Conservation (phyloP, 306 rosid species). For the Quercus robur region DNA sequence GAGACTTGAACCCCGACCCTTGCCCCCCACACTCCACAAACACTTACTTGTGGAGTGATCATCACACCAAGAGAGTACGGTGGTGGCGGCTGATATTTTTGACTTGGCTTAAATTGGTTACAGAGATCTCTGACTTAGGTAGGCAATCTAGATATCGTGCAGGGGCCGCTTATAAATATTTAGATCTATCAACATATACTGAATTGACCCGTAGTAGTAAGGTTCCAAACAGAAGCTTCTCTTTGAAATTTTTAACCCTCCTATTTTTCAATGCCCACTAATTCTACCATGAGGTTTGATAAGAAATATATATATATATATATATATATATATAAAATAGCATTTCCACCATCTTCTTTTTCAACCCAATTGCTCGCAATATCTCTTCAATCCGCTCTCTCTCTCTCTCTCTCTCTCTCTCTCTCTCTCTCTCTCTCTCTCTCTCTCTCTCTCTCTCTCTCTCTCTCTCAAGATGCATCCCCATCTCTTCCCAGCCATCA, state of each 20-base stretch:
- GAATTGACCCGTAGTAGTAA: background rate
- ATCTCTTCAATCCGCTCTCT: background rate
- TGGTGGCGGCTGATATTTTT: no score
- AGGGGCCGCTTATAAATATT: background rate
- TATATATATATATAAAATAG: background rate
- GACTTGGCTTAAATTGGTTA: no score
- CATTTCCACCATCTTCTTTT: background rate
- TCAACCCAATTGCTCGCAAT: background rate
- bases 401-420: no score
- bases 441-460: background rate
- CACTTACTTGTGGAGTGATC: no score
- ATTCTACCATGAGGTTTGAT: background rate
- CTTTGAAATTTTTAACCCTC: background rate
- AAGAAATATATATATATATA: background rate
- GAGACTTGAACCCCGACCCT: no score
- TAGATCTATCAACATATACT: background rate
- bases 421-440: no score
- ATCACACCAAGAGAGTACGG: no score
- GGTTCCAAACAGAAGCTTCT: background rate
- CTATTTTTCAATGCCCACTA: no score
- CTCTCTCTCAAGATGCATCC: conserved; percentile 21
- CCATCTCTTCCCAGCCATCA: conserved; percentile 9
- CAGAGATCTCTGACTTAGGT: no score
- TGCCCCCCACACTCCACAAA: no score
- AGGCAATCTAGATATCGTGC: background rate